Conservation (phyloP, 2,329 filamentous ascomycete species). For the Verticillium isaacii region DNA sequence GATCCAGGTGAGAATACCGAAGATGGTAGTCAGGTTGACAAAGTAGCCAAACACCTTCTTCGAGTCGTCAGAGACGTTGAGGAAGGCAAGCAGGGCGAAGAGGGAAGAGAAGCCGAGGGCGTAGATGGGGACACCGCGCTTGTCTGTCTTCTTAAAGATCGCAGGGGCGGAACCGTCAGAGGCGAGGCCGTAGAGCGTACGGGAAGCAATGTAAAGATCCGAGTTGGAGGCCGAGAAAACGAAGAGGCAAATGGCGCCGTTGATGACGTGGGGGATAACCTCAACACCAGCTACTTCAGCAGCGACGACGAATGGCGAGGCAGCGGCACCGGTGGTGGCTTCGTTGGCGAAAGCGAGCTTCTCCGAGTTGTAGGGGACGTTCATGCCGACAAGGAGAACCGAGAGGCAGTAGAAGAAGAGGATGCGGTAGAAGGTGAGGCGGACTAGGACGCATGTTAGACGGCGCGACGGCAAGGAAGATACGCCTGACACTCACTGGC, state of each 20-base stretch:
- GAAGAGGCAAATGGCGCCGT: constrained; percentile 69
- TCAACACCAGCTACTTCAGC: constrained; percentile 60
- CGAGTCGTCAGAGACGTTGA: constrained; percentile 50
- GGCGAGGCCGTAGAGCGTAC: constrained; percentile 69
- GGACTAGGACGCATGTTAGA: constrained; percentile 33
- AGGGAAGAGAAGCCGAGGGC: constrained; percentile 56
- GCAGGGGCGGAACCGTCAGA: constrained; percentile 66
- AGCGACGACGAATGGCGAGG: constrained; percentile 72
- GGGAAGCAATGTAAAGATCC: constrained; percentile 70
- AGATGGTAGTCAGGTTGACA: constrained; percentile 63
- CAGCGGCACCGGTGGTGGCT: constrained; percentile 47
- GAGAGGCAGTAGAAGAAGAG: constrained; percentile 73
- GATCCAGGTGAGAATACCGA: constrained; percentile 63
- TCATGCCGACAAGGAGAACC: constrained; percentile 71
- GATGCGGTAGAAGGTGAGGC: constrained; percentile 77
- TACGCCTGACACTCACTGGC: constrained; percentile 37
- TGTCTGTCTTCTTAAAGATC: constrained; percentile 68
- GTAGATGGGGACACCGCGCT: constrained; percentile 64
- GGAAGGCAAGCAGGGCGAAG: constrained; percentile 64
- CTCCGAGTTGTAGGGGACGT: constrained; percentile 65
- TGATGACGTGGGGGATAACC: constrained; percentile 62
- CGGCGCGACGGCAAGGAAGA: not conserved
- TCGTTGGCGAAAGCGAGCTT: constrained; percentile 55
- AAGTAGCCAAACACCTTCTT: constrained; percentile 47
- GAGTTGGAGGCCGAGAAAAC: constrained; percentile 75